Conservation (phyloP, 768 basidiomycete genomes). For the Boletus speciosus region DNA sequence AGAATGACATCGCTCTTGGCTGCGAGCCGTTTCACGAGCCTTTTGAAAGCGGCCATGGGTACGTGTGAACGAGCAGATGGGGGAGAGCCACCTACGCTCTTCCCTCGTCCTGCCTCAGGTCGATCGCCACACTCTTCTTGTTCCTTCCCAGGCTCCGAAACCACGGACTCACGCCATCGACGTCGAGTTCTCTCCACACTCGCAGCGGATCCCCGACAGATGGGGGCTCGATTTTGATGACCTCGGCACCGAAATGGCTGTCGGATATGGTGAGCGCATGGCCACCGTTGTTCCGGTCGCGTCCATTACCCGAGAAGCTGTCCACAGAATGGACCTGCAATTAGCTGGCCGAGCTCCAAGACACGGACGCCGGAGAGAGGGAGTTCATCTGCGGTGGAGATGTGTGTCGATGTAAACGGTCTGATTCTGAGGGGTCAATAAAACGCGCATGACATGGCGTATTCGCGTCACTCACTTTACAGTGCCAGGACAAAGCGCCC, state of each 20-base stretch:
- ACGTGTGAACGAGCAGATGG: not conserved
- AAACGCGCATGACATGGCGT: not conserved
- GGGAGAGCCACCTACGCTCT: constrained; percentile 35
- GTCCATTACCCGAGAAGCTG: constrained; percentile 60
- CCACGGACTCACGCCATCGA: constrained; percentile 72
- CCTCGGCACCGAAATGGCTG: constrained; percentile 69
- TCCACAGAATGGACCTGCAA: constrained; percentile 71
- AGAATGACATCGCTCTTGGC: constrained; percentile 62
- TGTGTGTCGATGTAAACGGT: constrained; percentile 7
- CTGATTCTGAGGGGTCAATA: not conserved
- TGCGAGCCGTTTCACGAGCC: constrained; percentile 59
- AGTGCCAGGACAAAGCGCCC: not conserved
- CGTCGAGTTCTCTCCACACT: constrained; percentile 68
- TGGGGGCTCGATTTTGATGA: constrained; percentile 71
- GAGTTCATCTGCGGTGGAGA: constrained; percentile 29
- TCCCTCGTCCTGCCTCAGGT: constrained; percentile 58
- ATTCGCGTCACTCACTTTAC: constrained; percentile 3
- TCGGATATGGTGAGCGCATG: not conserved
- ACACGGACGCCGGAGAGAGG: constrained; percentile 63
- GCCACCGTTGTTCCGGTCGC: not conserved
- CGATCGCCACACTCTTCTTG: constrained; percentile 72
- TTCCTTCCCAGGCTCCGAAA: constrained; percentile 68
- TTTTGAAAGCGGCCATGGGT: constrained; percentile 23
- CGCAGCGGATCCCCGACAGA: constrained; percentile 62
- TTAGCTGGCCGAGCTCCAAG: constrained; percentile 66